Percentiles rank a stretch among this genome's conserved stretches.
These are phyloP conservation scores for Chenopodium album DNA, from an alignment of 148 eudicot genomes.

Conservation along the genomic window DNA sequence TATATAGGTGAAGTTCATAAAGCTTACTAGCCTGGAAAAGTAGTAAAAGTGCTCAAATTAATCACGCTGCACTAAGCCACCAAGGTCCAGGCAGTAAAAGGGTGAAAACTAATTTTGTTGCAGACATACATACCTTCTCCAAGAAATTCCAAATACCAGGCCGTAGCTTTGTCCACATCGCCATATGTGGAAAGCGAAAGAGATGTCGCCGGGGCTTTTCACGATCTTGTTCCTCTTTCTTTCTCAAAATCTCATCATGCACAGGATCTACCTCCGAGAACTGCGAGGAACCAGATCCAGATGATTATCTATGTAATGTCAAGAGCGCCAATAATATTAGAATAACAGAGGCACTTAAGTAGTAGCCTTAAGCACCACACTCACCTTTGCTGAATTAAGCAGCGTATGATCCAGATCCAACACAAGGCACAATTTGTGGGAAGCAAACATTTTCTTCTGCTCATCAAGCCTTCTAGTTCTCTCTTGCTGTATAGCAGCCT, in stretches of 20 bases:
- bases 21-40: slow-evolving; percentile 84
- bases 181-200: slow-evolving; percentile 93
- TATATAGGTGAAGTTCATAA: slow-evolving; percentile 90
- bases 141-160: slow-evolving; percentile 98
- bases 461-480: slow-evolving; percentile 86
- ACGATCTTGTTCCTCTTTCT: slow-evolving; percentile 95
- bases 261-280: slow-evolving; percentile 78
- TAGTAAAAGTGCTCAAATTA: slow-evolving; percentile 10
- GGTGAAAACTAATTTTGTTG: not conserved
- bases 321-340: not conserved
- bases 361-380: not conserved
- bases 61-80: not conserved
- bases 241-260: slow-evolving; percentile 90
- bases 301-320: slow-evolving; percentile 8
- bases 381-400: slow-evolving; percentile 95
- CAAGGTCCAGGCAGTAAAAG: not conserved
- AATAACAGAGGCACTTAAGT: not conserved
- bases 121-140: slow-evolving; percentile 64
- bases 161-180: slow-evolving; percentile 97
- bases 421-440: slow-evolving; percentile 84
- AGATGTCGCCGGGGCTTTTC: slow-evolving; percentile 84
- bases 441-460: slow-evolving; percentile 88
- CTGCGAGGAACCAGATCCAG: slow-evolving; percentile 36
- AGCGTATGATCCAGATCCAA: slow-evolving; percentile 98
- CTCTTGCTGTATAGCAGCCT: slow-evolving; percentile 85